phyloP scores from a whole-genome alignment of 176 grass and related monocot genomes.

The Rhynchospora pubera region DNA sequence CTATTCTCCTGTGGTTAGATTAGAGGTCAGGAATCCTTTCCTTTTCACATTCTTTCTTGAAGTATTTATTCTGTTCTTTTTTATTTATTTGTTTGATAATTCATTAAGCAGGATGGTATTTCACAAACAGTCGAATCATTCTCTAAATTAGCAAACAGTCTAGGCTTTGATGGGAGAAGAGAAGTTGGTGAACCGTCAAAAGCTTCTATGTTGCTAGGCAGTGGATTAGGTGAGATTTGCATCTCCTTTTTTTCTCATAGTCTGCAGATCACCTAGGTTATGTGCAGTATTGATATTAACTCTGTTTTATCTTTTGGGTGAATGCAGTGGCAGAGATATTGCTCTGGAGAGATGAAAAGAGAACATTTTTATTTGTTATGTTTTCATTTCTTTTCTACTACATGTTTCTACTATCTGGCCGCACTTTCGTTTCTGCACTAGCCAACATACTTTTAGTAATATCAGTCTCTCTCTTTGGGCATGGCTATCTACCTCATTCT shows the following conservation, averaged over 20 bases:
- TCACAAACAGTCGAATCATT: slow-evolving; percentile 43
- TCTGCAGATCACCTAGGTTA: slow-evolving; percentile 11
- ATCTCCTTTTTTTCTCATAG: slow-evolving; percentile 14
- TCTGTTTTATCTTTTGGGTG: slow-evolving; percentile 21
- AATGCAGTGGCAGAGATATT: slow-evolving; percentile 85
- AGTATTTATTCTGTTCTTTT: not conserved
- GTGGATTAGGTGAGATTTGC: slow-evolving; percentile 56
- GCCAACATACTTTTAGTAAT: slow-evolving; percentile 75
- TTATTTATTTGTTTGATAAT: slow-evolving; percentile 7
- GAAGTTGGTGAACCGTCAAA: slow-evolving; percentile 38
- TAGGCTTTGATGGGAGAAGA: slow-evolving; percentile 32
- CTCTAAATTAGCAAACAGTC: slow-evolving; percentile 46
- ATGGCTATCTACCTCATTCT: slow-evolving; percentile 59
- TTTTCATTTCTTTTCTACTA: slow-evolving; percentile 79
- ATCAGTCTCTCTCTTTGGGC: slow-evolving; percentile 68
- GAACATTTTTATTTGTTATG: slow-evolving; percentile 72
- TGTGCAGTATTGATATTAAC: not conserved
- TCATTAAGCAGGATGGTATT: slow-evolving; percentile 61
- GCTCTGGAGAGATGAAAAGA: slow-evolving; percentile 95
- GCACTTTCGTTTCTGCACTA: slow-evolving; percentile 68
- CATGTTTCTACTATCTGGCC: slow-evolving; percentile 89
- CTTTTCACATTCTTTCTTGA: slow-evolving; percentile 19
- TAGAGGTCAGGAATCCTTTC: slow-evolving; percentile 54
- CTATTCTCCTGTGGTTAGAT: slow-evolving; percentile 61
- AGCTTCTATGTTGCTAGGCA: slow-evolving; percentile 65